A percentile compares a stretch with the other conserved stretches of the same genome.
Conservation (phyloP, 2,329 filamentous ascomycete species). For the Monilinia fructigena region DNA sequence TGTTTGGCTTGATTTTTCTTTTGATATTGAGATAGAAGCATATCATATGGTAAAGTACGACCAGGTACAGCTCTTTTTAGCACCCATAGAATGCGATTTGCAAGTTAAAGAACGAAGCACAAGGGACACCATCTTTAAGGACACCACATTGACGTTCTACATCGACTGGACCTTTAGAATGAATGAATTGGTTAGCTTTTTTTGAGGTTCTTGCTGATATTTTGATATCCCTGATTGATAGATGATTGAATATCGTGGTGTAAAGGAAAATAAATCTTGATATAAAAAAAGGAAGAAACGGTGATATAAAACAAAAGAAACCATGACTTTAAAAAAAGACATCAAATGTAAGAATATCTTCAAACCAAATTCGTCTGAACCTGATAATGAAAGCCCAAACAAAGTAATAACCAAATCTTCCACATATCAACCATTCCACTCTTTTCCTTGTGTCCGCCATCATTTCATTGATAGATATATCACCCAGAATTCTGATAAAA, state of each 20-base stretch:
- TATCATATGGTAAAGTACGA: conserved; percentile 85
- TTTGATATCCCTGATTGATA: conserved; percentile 5
- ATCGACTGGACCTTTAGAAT: conserved; percentile 70
- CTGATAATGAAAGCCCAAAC: neutral
- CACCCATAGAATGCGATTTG: conserved; percentile 94
- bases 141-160: conserved; percentile 94
- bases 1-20: conserved; percentile 99
- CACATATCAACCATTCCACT: neutral
- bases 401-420: neutral
- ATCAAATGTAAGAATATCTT: neutral
- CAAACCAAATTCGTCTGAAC: neutral
- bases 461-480: neutral
- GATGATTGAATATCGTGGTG: neutral
- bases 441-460: neutral
- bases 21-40: conserved; percentile 82
- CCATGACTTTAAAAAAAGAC: too few species aligned
- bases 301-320: neutral
- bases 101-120: conserved; percentile 84
- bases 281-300: conserved; percentile 1
- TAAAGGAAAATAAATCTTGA: neutral
- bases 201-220: neutral
- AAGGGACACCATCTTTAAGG: conserved; percentile 79
- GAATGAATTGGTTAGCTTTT: conserved; percentile 16
- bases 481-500: neutral
- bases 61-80: conserved; percentile 85